A percentile compares a stretch with the other conserved stretches of the same genome.
Conservation (phyloP, 2,329 filamentous ascomycete genomes). For the Parastagonospora avenae region DNA sequence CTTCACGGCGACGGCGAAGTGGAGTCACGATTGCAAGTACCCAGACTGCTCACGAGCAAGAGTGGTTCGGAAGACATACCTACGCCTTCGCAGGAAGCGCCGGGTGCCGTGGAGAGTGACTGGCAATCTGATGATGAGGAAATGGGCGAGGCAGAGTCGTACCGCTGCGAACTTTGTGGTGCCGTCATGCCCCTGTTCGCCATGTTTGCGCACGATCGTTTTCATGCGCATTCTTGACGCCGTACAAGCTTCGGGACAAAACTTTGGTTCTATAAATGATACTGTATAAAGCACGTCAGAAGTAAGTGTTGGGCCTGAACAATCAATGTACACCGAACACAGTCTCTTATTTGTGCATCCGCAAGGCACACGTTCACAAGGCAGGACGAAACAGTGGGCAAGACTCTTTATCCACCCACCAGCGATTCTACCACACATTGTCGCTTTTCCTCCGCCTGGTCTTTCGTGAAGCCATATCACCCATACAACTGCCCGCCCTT, state of each 20-base stretch:
- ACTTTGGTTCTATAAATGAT: neutral
- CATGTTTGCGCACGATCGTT: slow-evolving; percentile 61
- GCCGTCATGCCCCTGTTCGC: slow-evolving; percentile 63
- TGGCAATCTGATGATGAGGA: slow-evolving; percentile 44
- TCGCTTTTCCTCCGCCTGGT: too few relatives aligned
- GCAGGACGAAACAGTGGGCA: too few relatives aligned
- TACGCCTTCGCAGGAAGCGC: slow-evolving; percentile 27
- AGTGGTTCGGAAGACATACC: slow-evolving; percentile 42
- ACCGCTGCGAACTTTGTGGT: slow-evolving; percentile 57
- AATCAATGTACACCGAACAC: too few relatives aligned
- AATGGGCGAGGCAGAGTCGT: slow-evolving; percentile 36
- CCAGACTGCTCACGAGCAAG: slow-evolving; percentile 2
- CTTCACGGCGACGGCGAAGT: neutral
- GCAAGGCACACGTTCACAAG: too few relatives aligned
- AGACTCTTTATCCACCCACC: too few relatives aligned
- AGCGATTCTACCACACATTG: too few relatives aligned
- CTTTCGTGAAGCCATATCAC: too few relatives aligned
- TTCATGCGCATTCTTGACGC: slow-evolving; percentile 46
- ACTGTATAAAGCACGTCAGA: too few relatives aligned
- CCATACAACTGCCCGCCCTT: too few relatives aligned
- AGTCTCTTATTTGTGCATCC: too few relatives aligned
- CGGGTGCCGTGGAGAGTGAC: slow-evolving; percentile 17
- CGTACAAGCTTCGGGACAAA: too few relatives aligned
- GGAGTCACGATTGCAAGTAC: neutral
- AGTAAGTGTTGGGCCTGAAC: too few relatives aligned